Percentiles rank a stretch among this genome's conserved stretches.
Conservation (phyloP, 176 grass and related monocot genomes). For the Eragrostis nindensis region DNA sequence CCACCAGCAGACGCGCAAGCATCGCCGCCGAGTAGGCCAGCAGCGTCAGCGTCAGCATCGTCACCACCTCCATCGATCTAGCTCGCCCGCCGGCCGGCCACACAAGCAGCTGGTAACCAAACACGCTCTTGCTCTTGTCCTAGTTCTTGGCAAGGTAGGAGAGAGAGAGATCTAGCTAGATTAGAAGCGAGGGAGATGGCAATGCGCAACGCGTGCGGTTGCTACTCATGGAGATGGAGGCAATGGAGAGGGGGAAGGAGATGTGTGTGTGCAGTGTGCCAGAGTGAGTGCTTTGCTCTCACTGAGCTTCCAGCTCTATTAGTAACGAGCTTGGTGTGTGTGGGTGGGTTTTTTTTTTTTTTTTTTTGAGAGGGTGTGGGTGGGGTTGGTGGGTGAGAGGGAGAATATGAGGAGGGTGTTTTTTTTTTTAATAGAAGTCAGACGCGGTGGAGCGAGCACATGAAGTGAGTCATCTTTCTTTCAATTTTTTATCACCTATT, state of each 20-base stretch:
- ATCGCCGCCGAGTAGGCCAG: constrained; percentile 46
- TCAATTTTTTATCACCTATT: no score
- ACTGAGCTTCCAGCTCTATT: not conserved
- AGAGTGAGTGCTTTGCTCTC: not conserved
- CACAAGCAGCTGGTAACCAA: not conserved
- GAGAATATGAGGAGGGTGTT: no score
- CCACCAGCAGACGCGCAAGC: constrained; percentile 44
- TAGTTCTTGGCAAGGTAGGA: not conserved
- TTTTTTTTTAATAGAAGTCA: no score
- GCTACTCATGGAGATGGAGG: constrained; percentile 43
- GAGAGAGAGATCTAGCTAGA: constrained; percentile 17
- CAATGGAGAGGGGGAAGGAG: not conserved
- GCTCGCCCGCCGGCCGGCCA: no score
- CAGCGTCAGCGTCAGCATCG: constrained; percentile 48
- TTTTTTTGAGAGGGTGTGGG: no score
- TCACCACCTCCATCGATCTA: constrained; percentile 60
- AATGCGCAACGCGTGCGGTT: constrained; percentile 13
- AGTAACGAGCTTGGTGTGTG: not conserved
- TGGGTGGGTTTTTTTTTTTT: no score
- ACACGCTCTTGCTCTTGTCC: not conserved
- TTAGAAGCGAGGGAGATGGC: constrained; percentile 2
- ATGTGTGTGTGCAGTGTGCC: not conserved
- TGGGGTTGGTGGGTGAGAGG: constrained; percentile 2
- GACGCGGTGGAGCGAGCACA: no score
- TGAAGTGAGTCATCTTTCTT: no score